Base-by-base conservation (phyloP, 1,284 basidiomycete genomes). In the Termitomyces sp. region DNA sequence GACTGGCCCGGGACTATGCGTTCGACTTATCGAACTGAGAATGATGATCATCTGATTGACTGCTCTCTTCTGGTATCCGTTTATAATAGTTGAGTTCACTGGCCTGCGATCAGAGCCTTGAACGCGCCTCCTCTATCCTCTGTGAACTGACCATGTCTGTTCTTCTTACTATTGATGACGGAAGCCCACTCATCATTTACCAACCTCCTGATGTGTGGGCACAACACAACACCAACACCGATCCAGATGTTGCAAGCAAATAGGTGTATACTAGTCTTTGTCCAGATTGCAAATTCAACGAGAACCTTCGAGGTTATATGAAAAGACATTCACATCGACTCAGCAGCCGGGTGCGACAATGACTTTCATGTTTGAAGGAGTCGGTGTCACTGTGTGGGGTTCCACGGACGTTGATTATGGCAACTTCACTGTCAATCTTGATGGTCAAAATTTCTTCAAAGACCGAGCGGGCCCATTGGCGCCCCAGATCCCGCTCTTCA, bases 301-400 rank as follows among this genome's bases (percentile, higher is more conserved):
- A 50, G 44, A 15, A 45, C 5, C 21, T 38, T 39, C 3, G n/a
- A 56, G 54, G 24, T 72, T 70, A 33, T 70, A 65, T 36, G 56
- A 60, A 1, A 59, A 59, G 8, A 70, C 73, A n/a, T 70, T 64
- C 33, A 67, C 65, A 8, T 61, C 45, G n/a, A 68, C 68, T 24
- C 67, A 64, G 31, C 58, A 58, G 1, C 62, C 64, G 15, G 58
- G 57, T 15, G 69, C 71, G 5, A 50, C 41, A 2, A 67, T 58
- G 2, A 57, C 60, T 0, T 64, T 73, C 48, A 56, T 47, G 41
- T 73, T 73, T 58, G 70, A 73, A 28, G 72, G 72, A 12, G 70
- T 66, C 5, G 58, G 59, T 5, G 17, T 31, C 43, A 19, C 2
- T 45, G 28, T 45, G 13, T 31, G 13, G 6, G 30, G 43, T 12